Percentiles rank a stretch among this genome's conserved stretches.
These are phyloP conservation scores for Agrocybe pediades DNA, from an alignment of 768 basidiomycete genomes.

Conservation along the genomic window DNA sequence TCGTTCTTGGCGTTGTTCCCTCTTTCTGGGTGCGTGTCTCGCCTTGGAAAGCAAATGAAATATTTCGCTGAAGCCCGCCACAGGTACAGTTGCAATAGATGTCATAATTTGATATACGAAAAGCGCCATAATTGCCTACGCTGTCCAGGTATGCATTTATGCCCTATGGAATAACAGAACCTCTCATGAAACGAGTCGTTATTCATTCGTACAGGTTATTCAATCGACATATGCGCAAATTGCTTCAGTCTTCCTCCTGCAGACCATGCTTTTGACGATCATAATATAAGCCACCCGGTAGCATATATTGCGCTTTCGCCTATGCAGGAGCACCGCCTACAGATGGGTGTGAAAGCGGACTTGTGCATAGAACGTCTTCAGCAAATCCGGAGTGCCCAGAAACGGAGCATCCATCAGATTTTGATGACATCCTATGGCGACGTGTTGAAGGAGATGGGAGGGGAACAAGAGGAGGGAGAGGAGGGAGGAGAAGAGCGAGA, in stretches of 20 bases:
- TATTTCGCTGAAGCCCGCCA: not conserved
- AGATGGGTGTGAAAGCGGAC: not conserved
- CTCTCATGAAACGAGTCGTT: not conserved
- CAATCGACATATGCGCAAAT: conserved; percentile 4
- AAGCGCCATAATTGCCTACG: conserved; percentile 1
- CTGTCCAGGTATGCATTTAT: conserved; percentile 1
- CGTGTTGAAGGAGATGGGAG: too few relatives aligned
- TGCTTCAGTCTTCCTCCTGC: not conserved
- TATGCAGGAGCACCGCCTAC: not conserved
- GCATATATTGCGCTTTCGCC: not conserved
- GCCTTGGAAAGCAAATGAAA: too few relatives aligned
- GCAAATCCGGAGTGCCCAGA: not conserved
- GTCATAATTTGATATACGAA: not conserved
- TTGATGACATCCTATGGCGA: too few relatives aligned
- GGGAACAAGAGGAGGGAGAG: too few relatives aligned
- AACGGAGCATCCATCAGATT: not conserved
- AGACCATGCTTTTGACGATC: not conserved
- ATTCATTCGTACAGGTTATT: not conserved
- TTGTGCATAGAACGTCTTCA: not conserved
- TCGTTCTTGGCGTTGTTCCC: conserved; percentile 2
- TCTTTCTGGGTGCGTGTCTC: not conserved
- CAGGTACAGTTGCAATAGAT: conserved; percentile 1
- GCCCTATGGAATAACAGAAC: not conserved
- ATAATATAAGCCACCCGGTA: conserved; percentile 3
- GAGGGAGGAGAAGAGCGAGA: too few relatives aligned